Evolutionary conservation across 2,329 filamentous ascomycete genomes (phyloP).

Genomic region (Lasiodiplodia gonubiensis): DNA sequence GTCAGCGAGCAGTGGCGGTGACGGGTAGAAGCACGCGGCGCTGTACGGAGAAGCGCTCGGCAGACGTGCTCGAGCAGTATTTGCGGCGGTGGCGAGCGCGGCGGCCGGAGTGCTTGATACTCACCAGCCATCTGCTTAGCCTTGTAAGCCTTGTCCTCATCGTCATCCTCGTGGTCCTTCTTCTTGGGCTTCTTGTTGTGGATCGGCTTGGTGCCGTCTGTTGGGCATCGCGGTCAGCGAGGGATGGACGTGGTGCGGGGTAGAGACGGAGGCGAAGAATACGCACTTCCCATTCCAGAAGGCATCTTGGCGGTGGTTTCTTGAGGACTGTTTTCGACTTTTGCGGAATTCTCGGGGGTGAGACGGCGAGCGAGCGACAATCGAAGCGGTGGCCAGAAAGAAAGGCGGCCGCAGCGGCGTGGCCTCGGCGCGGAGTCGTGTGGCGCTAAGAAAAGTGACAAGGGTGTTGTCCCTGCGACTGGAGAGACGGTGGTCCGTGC

Average conservation of each 20-base stretch:
- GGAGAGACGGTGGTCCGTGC: not conserved
- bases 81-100: not conserved
- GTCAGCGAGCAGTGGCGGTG: conserved; percentile 1
- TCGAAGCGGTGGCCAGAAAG: conserved; percentile 29
- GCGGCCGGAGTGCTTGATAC: conserved; percentile 41
- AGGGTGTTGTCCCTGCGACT: not conserved
- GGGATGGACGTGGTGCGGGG: not conserved
- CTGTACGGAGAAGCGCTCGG: conserved; percentile 14
- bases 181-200: conserved; percentile 86
- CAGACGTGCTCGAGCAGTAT: conserved; percentile 13
- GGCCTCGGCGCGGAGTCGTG: conserved; percentile 2
- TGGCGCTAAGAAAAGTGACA: conserved; percentile 8
- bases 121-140: conserved; percentile 85
- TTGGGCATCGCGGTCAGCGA: conserved; percentile 34
- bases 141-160: conserved; percentile 82
- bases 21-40: not conserved
- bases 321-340: conserved; percentile 32
- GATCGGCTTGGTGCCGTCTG: conserved; percentile 60
- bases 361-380: conserved; percentile 21
- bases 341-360: not conserved
- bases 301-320: conserved; percentile 48
- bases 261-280: not conserved
- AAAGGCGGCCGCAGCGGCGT: conserved; percentile 21
- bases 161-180: conserved; percentile 78
- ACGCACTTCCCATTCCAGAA: conserved; percentile 57